phyloP scores from a whole-genome alignment of 129 eudicot species.

The Kitagawia praeruptora region DNA sequence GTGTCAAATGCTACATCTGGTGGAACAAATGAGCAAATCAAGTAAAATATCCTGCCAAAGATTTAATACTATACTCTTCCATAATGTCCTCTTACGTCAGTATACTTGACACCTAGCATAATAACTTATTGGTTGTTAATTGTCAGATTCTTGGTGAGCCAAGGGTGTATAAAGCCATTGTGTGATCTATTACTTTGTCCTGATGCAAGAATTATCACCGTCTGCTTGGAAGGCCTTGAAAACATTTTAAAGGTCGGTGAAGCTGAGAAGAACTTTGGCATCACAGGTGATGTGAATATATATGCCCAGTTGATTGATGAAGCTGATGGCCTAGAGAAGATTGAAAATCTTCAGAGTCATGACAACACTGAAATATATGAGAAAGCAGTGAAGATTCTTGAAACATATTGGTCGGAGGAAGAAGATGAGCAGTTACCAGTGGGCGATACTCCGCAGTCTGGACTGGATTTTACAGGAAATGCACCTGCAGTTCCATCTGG shows the following conservation, averaged over 20 bases:
- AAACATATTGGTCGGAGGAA: conserved; percentile 35
- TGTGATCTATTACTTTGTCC: conserved; percentile 50
- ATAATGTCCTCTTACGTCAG: background rate
- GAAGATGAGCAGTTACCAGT: conserved; percentile 31
- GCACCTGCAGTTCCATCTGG: conserved; percentile 31
- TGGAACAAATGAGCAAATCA: conserved; percentile 74
- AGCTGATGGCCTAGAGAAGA: conserved; percentile 38
- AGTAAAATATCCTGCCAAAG: conserved; percentile 21
- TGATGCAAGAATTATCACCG: conserved; percentile 34
- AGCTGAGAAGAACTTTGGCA: conserved; percentile 29
- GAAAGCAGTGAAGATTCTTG: conserved; percentile 36
- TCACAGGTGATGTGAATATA: conserved; percentile 26
- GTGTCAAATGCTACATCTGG: conserved; percentile 93
- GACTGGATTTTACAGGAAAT: conserved; percentile 29
- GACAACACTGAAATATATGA: conserved; percentile 41
- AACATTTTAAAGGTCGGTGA: conserved; percentile 38
- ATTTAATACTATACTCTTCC: background rate
- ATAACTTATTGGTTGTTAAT: conserved; percentile 22
- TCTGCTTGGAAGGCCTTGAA: conserved; percentile 41
- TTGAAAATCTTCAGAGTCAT: conserved; percentile 37
- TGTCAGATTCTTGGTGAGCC: conserved; percentile 61
- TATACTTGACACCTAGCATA: background rate
- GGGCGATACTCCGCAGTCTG: conserved; percentile 23
- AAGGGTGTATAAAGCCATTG: conserved; percentile 64
- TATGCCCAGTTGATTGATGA: conserved; percentile 38